These are phyloP conservation scores for Arthroderma sp. DNA, from an alignment of 2,329 filamentous ascomycete genomes.

Conservation along the genomic window DNA sequence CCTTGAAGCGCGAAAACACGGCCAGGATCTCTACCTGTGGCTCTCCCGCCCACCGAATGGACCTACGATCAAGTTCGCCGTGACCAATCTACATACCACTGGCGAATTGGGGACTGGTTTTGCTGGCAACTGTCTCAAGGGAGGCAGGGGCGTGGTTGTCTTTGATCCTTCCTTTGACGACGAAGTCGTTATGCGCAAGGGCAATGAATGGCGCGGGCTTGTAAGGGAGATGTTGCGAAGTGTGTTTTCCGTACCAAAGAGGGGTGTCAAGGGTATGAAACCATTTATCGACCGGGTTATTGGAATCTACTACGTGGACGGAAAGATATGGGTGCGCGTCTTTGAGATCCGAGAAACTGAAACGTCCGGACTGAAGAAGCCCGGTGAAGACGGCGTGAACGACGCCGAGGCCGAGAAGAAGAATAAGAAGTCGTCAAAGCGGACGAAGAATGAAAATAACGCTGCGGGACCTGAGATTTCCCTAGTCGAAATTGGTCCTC, in stretches of 20 bases:
- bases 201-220: conserved; percentile 31
- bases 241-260: conserved; percentile 79
- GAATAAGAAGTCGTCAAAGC: conserved; percentile 22
- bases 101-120: conserved; percentile 73
- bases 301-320: conserved; percentile 78
- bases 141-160: conserved; percentile 76
- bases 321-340: conserved; percentile 90
- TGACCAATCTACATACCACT: conserved; percentile 71
- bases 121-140: conserved; percentile 91
- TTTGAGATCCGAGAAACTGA: conserved; percentile 88
- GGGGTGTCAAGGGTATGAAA: conserved; percentile 72
- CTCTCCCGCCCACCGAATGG: conserved; percentile 81
- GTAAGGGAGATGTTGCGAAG: conserved; percentile 82
- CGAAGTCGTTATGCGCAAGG: conserved; percentile 55
- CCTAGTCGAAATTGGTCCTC: conserved; percentile 83
- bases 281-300: conserved; percentile 95
- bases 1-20: conserved; percentile 80
- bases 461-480: conserved; percentile 52
- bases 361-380: conserved; percentile 37
- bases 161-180: conserved; percentile 81
- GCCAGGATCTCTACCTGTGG: conserved; percentile 89
- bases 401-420: conserved; percentile 29
- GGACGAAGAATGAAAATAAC: conserved; percentile 38
- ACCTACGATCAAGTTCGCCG: conserved; percentile 48
- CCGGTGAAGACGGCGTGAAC: conserved; percentile 25